Evolutionary conservation across 2,329 filamentous ascomycete species (phyloP).

Genomic region (Chlorencoelia australis): DNA sequence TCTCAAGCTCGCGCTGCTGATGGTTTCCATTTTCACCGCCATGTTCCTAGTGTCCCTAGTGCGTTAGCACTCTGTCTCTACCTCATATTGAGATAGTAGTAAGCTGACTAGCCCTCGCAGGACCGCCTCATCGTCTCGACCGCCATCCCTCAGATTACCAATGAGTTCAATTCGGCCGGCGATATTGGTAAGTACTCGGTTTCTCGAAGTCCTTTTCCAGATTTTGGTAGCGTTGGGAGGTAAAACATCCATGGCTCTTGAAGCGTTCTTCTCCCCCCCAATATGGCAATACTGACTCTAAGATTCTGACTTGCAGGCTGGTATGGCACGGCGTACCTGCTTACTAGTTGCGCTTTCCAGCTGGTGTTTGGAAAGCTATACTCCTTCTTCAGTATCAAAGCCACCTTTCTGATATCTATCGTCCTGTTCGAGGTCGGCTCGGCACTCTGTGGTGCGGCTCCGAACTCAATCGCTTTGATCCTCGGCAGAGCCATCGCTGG

Average conservation of each 20-base stretch:
- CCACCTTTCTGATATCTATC: not conserved
- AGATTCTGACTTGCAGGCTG: too few species aligned
- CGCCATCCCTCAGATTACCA: slow-evolving; percentile 24
- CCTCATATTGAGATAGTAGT: not conserved
- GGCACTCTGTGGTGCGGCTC: not conserved
- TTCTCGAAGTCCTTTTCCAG: not conserved
- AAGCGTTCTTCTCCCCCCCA: too few species aligned
- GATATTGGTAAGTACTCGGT: slow-evolving; percentile 24
- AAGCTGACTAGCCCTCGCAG: not conserved
- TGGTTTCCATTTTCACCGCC: slow-evolving; percentile 7
- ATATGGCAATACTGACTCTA: too few species aligned
- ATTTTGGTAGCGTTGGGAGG: too few species aligned
- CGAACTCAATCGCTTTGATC: not conserved
- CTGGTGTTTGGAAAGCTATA: not conserved
- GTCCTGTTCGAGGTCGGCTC: not conserved
- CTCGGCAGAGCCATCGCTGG: not conserved
- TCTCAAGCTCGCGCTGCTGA: slow-evolving; percentile 1
- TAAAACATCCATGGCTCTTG: too few species aligned
- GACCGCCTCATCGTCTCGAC: slow-evolving; percentile 15
- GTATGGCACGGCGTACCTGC: slow-evolving; percentile 29
- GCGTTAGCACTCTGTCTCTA: not conserved
- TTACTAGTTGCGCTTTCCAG: not conserved
- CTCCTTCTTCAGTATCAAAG: slow-evolving; percentile 11
- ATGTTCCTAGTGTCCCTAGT: slow-evolving; percentile 11
- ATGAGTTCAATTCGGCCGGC: slow-evolving; percentile 26